Evolutionary conservation across 148 eudicot genomes (phyloP).

Genomic region (Persicaria tinctoria): DNA sequence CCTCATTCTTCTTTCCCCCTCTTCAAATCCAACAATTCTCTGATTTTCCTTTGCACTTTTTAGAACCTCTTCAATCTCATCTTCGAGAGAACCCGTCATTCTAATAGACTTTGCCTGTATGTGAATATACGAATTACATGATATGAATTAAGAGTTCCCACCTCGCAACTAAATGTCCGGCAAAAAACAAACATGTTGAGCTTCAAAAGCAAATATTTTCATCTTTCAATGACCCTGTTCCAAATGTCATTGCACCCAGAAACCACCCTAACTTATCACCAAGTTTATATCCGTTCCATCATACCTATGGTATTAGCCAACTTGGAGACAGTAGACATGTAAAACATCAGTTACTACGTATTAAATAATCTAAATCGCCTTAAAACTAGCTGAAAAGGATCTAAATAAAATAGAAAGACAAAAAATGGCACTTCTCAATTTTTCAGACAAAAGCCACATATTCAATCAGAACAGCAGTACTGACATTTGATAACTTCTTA

Average conservation of each 20-base stretch:
- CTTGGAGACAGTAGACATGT: background rate
- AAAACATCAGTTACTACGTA: background rate
- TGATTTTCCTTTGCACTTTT: conserved; percentile 49
- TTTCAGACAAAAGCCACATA: background rate
- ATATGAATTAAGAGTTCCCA: background rate
- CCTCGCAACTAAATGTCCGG: background rate
- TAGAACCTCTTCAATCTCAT: conserved; percentile 65
- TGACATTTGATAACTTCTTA: background rate
- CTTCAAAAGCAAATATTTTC: background rate
- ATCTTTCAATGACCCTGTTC: background rate
- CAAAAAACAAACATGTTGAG: background rate
- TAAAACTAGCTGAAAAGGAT: background rate
- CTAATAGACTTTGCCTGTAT: conserved; percentile 64
- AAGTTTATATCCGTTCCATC: background rate
- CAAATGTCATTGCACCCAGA: background rate
- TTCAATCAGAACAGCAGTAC: background rate
- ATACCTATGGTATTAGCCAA: background rate
- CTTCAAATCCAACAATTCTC: conserved; percentile 90
- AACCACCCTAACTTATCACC: conserved; percentile 5
- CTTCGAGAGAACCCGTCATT: conserved; percentile 82
- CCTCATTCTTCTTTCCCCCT: conserved; percentile 78
- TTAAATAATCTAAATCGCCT: background rate
- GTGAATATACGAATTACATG: conserved; percentile 1
- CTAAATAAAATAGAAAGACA: background rate
- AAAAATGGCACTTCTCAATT: background rate